Percentiles rank a stretch among this genome's conserved stretches.
Conservation (phyloP, 1,284 basidiomycete species). For the Trametes polyzona region DNA sequence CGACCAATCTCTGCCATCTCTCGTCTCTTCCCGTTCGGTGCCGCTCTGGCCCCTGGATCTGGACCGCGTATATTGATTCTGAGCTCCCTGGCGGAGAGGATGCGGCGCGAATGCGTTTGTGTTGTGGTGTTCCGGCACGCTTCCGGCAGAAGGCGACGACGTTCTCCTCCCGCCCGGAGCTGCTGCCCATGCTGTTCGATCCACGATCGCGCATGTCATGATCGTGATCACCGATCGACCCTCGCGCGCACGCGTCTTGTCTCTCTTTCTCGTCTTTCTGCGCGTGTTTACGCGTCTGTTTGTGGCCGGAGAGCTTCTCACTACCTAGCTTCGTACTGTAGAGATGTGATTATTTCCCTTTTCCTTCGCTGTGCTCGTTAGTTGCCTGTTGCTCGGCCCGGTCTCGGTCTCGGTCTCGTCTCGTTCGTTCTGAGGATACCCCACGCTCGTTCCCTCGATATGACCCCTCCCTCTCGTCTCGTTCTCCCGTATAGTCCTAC, state of each 20-base stretch:
- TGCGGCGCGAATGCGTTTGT: not conserved
- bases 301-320: not conserved
- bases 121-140: conserved; percentile 5
- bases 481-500: no score
- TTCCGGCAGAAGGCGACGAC: conserved; percentile 1
- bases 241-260: no score
- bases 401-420: not conserved
- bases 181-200: conserved; percentile 7
- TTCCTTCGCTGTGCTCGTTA: not conserved
- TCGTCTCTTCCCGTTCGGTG: conserved; percentile 4
- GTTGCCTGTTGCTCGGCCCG: conserved; percentile 20
- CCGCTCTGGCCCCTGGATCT: not conserved
- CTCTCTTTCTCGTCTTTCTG: not conserved
- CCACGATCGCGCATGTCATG: not conserved
- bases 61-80: conserved; percentile 7
- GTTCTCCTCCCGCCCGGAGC: conserved; percentile 3
- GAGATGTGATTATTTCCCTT: conserved; percentile 22
- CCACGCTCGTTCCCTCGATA: conserved; percentile 28
- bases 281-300: not conserved
- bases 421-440: conserved; percentile 26
- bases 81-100: conserved; percentile 18
- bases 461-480: conserved; percentile 19
- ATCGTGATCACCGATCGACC: no score
- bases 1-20: not conserved
- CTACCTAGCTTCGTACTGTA: conserved; percentile 21